Base-by-base conservation (phyloP, 2,329 filamentous ascomycete genomes). In the Furcasterigmium furcatum region DNA sequence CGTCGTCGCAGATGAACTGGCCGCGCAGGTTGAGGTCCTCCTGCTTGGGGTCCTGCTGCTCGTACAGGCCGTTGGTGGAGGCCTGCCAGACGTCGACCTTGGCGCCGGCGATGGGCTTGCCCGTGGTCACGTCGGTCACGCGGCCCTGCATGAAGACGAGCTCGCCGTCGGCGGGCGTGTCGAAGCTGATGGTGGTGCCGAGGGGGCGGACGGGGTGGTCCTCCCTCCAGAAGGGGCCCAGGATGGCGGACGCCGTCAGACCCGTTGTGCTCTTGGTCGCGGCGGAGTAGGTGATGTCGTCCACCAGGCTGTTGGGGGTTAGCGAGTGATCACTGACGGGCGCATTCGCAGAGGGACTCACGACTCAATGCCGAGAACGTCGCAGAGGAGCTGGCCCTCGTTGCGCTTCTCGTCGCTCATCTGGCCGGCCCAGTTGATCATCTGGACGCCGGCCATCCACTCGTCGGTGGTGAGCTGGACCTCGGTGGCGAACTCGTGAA, bases 181-280 rank as follows among this genome's bases (percentile, higher is more conserved):
- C 62, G 46, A 68, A 70, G 18, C 84, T 73, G 51, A 94, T 88
- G 55, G 73, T 83, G 38, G 74, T 78, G 41, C 87, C 89, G 58
- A 87, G 87, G n/a, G 80, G 67, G 39, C 84, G 77, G 47, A 77
- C 68, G 5, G 89, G 88, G 0, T 88, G 82, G 54, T 91, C 77
- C 36, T 81, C 76, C 6, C 88, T 79, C 80, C 88, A 95, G 70
- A 95, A 95, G 2, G 90, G 90, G 0, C 90, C 90, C 1, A 95
- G 77, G 53, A 95, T 90, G 34, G 89, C 83, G 4, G 87, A 39
- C n/a, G 36, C 22, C 20, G 36, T 39, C 18, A 39, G 22, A 20
- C 20, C 20, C 14, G 18, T 8, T n/a, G 36, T 39, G 36, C 36
- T 22, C 36, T 39, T 39, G 18, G 36, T 39, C 20, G 36, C 20